Conservation (phyloP, 2,329 filamentous ascomycete species). For the Cercospora canescens region DNA sequence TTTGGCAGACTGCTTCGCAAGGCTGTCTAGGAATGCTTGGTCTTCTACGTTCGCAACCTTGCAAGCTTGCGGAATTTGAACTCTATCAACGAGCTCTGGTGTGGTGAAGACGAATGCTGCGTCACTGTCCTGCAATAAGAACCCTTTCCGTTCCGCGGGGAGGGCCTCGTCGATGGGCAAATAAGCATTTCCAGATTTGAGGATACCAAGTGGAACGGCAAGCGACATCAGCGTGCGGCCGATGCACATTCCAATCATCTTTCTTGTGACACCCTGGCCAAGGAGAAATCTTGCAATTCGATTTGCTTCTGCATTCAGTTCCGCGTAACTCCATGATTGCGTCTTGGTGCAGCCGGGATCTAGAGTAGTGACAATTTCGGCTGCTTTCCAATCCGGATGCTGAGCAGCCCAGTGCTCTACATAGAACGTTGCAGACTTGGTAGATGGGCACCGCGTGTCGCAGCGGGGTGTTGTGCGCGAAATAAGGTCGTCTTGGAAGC, state of each 20-base stretch:
- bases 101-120: slow-evolving; percentile 15
- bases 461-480: slow-evolving; percentile 10
- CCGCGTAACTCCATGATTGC: slow-evolving; percentile 13
- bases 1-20: neutral
- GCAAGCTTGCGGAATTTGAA: neutral
- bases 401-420: slow-evolving; percentile 16
- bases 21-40: neutral
- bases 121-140: slow-evolving; percentile 14
- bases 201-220: slow-evolving; percentile 15
- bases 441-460: slow-evolving; percentile 16
- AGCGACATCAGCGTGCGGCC: slow-evolving; percentile 16
- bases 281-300: slow-evolving; percentile 13
- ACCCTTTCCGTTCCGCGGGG: slow-evolving; percentile 14
- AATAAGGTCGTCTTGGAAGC: neutral
- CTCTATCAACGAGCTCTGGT: slow-evolving; percentile 11
- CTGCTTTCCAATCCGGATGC: slow-evolving; percentile 17
- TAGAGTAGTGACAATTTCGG: slow-evolving; percentile 7
- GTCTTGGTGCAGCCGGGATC: slow-evolving; percentile 9
- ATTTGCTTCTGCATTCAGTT: slow-evolving; percentile 14
- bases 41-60: slow-evolving; percentile 6
- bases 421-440: slow-evolving; percentile 6
- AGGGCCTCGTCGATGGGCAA: slow-evolving; percentile 19
- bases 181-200: slow-evolving; percentile 16
- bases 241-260: slow-evolving; percentile 19
- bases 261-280: slow-evolving; percentile 1